Evolutionary conservation across 1,284 basidiomycete genomes (phyloP).

Genomic region (Marasmius fiardii): DNA sequence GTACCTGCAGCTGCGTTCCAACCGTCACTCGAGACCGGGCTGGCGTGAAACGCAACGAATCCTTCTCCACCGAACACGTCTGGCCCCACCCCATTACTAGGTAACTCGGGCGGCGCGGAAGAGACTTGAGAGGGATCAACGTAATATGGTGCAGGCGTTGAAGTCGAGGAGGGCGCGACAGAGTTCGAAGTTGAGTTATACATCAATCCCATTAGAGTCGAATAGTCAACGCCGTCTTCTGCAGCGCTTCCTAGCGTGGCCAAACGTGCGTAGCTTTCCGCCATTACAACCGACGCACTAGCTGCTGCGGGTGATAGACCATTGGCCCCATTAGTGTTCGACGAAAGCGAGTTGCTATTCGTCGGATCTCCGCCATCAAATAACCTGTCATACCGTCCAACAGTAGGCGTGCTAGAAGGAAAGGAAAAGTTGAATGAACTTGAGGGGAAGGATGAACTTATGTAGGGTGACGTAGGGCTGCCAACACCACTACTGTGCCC

Average conservation of each 20-base stretch:
- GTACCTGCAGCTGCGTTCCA: conserved; percentile 38
- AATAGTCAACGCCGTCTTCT: conserved; percentile 52
- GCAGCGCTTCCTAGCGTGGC: conserved; percentile 33
- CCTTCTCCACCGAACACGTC: conserved; percentile 28
- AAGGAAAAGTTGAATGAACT: conserved; percentile 78
- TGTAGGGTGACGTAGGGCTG: conserved; percentile 1
- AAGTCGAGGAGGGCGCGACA: not conserved
- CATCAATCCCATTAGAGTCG: conserved; percentile 60
- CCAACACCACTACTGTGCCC: not conserved
- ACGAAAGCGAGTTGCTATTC: not conserved
- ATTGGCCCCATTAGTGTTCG: conserved; percentile 10
- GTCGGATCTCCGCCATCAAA: conserved; percentile 49
- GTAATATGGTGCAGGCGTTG: conserved; percentile 47
- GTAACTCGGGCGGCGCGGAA: conserved; percentile 33
- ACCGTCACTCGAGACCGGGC: conserved; percentile 70
- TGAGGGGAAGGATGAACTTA: conserved; percentile 52
- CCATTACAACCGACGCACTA: conserved; percentile 60
- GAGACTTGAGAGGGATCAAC: conserved; percentile 87
- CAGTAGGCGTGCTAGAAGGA: conserved; percentile 22
- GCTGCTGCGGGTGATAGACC: conserved; percentile 62
- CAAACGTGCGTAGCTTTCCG: conserved; percentile 65
- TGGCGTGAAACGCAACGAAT: conserved; percentile 59
- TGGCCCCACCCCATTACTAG: conserved; percentile 15
- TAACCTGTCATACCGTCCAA: conserved; percentile 57
- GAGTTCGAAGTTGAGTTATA: conserved; percentile 34